These are phyloP conservation scores for Aspergillus incahuasiensis DNA, from an alignment of 495 filamentous ascomycete genomes.

Conservation along the genomic window DNA sequence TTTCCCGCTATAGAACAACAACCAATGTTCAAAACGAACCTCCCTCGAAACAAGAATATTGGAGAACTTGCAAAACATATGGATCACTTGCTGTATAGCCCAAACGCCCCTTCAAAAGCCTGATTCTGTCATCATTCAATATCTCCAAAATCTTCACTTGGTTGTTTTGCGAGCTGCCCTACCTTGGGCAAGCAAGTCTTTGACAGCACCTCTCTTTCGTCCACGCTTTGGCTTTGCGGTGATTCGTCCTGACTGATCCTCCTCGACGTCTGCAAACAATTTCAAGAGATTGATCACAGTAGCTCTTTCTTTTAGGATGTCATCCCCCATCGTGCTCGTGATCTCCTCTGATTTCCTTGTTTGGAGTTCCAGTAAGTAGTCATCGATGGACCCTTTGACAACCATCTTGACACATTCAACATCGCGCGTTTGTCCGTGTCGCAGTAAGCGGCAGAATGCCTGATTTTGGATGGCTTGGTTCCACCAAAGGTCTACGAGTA, in stretches of 20 bases:
- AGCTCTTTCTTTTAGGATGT: constrained; percentile 7
- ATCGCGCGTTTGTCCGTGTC: constrained; percentile 55
- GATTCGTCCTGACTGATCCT: no score
- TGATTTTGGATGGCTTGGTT: constrained; percentile 46
- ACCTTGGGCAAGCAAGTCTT: not conserved
- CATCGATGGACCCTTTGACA: constrained; percentile 48
- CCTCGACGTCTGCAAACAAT: constrained; percentile 17
- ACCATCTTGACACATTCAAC: constrained; percentile 52
- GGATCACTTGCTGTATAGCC: no score
- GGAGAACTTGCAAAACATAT: no score
- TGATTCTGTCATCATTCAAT: no score
- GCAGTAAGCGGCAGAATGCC: constrained; percentile 59
- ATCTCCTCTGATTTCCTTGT: constrained; percentile 22
- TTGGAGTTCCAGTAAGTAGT: constrained; percentile 41
- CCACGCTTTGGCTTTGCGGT: no score
- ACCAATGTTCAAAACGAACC: no score
- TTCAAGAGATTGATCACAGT: constrained; percentile 7
- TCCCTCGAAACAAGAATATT: no score
- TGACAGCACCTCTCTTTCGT: no score
- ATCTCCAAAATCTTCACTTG: not conserved
- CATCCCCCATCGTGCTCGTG: constrained; percentile 24
- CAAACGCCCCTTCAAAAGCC: no score
- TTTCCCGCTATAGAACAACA: not conserved
- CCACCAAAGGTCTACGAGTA: constrained; percentile 59
- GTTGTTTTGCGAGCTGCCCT: not conserved